Percentiles rank a stretch among this genome's conserved stretches.
These are phyloP conservation scores for Ophiostoma ulmi DNA, from an alignment of 2,329 filamentous ascomycete genomes.

Conservation along the genomic window DNA sequence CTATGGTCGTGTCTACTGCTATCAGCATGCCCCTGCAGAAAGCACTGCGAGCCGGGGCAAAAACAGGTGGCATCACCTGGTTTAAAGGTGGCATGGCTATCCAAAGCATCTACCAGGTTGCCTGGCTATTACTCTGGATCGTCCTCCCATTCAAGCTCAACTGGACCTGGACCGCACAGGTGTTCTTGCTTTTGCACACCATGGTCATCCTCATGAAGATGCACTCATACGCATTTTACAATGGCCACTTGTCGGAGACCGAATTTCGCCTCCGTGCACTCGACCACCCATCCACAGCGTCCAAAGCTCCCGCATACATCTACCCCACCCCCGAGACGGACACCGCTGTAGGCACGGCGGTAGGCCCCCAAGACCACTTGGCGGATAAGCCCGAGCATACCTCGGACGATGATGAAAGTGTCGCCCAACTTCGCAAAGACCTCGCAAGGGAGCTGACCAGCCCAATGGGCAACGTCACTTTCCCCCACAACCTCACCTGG, in stretches of 20 bases:
- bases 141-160: conserved; percentile 74
- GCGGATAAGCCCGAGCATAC: not conserved
- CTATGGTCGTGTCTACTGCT: conserved; percentile 75
- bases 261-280: conserved; percentile 73
- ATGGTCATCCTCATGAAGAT: conserved; percentile 97
- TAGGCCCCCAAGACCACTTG: not conserved
- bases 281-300: conserved; percentile 67
- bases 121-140: conserved; percentile 81
- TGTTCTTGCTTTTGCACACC: conserved; percentile 87
- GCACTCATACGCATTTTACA: conserved; percentile 98
- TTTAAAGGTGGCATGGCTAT: conserved; percentile 68
- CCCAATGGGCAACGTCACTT: conserved; percentile 81
- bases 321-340: conserved; percentile 58
- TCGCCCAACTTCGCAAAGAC: conserved; percentile 72
- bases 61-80: conserved; percentile 62
- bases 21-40: conserved; percentile 69
- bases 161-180: conserved; percentile 97
- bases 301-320: conserved; percentile 65
- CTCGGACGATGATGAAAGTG: conserved; percentile 40
- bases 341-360: not conserved
- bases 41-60: conserved; percentile 51
- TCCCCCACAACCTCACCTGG: conserved; percentile 80
- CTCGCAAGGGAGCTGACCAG: conserved; percentile 88
- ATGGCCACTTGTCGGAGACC: conserved; percentile 86
- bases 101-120: conserved; percentile 74